Evolutionary conservation across 306 rosid genomes (phyloP), one percentile per base, ranked within the genome.

Genomic region (Cyamopsis tetragonoloba): DNA sequence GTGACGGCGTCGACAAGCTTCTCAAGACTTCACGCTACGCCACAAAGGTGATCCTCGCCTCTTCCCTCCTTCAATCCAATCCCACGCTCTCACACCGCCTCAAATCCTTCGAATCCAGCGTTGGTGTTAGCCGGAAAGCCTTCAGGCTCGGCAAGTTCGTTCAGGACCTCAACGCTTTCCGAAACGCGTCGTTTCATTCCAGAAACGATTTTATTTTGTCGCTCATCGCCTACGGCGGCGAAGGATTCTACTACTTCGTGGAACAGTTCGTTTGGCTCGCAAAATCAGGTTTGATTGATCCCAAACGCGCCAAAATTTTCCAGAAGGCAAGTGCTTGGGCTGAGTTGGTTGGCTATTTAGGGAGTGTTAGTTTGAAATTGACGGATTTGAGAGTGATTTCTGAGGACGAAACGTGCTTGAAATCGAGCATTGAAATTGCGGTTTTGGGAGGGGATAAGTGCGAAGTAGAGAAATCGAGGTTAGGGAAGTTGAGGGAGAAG

Each of bases 1-100:
- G 96, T 23, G 98, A 92, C 68, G 98, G 96, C 75, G 96, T 92
- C 2, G 98, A 92, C 86, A 89, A 92, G 80, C 93, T 92, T 15
- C 92, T 92, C 76, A 92, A 92, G 57, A 87, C 89, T 31, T 87
- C 87, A 23, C 62, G 98, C 32, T 92, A 92, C 87, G 74, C 89
- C 63, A 13, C 93, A 18, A 92, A 92, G 63, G 78, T 89, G 70
- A 58, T 88, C 48, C 82, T 92, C 62, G 78, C 96, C 62, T 82
- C 96, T 18, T 82, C 92, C 0, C 43, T 82, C 10, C 58, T 84
- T 18, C 80, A 82, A 7, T 81, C 76, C 51, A 77, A 84, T 53
- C 82, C 82, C 19, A 15, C 76, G 79, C 81, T 89, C 18, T 22
- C 78, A 0, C 69, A 46, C 6, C 91, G 95, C 5, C 91, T 92